phyloP scores from a whole-genome alignment of 1,284 basidiomycete species.

The Papiliotrema fonsecae region DNA sequence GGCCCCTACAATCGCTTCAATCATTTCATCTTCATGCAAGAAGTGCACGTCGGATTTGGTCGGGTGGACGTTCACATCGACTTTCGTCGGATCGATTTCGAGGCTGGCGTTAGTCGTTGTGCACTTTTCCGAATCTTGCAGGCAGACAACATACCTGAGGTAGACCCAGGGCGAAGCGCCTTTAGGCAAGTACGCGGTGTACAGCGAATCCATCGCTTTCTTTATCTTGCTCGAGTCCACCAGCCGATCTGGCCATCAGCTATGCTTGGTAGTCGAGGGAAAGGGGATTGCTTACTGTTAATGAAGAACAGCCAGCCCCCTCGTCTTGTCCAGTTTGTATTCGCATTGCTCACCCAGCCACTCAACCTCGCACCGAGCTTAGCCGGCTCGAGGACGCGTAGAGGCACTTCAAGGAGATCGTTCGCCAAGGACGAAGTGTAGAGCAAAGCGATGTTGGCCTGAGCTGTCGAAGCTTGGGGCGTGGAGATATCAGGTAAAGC shows the following conservation, averaged over 20 bases:
- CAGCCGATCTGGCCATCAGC: conserved; percentile 64
- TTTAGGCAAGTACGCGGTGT: conserved; percentile 82
- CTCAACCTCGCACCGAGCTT: conserved; percentile 57
- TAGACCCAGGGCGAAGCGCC: conserved; percentile 89
- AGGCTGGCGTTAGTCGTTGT: too few species aligned
- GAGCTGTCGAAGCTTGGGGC: conserved; percentile 61
- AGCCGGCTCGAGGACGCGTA: conserved; percentile 39
- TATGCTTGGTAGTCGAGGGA: neutral
- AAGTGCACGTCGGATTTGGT: conserved; percentile 98
- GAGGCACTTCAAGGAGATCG: conserved; percentile 64
- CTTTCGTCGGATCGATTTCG: conserved; percentile 74
- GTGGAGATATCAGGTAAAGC: conserved; percentile 77
- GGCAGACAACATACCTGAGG: conserved; percentile 59
- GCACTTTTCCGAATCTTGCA: neutral
- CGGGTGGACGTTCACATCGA: conserved; percentile 98
- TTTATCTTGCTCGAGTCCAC: conserved; percentile 88
- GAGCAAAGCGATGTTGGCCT: conserved; percentile 70
- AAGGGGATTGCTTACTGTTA: conserved; percentile 63
- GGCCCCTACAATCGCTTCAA: conserved; percentile 69
- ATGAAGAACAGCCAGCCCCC: conserved; percentile 82
- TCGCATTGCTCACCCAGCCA: conserved; percentile 78
- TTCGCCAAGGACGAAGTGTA: conserved; percentile 79
- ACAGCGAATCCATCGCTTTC: conserved; percentile 80
- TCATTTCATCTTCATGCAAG: conserved; percentile 84
- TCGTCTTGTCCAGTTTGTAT: conserved; percentile 81